Evolutionary conservation across 306 rosid species (phyloP), one percentile per base, ranked within the genome.

Genomic region (Cicer judaicum): DNA sequence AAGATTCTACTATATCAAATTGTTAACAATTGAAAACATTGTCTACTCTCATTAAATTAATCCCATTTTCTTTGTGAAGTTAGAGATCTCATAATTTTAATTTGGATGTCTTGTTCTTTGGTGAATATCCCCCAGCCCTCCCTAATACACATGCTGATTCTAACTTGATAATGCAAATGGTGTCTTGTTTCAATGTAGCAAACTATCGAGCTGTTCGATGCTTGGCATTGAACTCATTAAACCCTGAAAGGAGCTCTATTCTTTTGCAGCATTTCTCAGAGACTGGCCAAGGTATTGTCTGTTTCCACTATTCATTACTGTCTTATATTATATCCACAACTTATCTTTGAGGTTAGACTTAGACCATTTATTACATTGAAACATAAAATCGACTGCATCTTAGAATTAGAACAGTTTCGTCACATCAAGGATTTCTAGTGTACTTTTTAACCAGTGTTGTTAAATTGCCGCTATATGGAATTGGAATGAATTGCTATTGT

Each of bases 141-240:
- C 24, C 34, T 29, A 61, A 41, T 75, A 7, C 53, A 66, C 49
- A 2, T 1, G 16, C 64, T 70, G 53, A 53, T 36, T 68, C 63
- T 55, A 19, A 65, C 14, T 62, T 68, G 16, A 59, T 52, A 60
- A 16, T 18, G 10, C 16, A 44, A 52, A 50, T 7, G 40, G 21
- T 57, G 43, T 53, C 76, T 68, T 68, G 52, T 68, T 64, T 65
- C 64, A 40, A 11, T 82, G 83, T 88, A 94, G 98, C 96, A 54
- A 94, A 94, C 80, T 89, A 91, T 84, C 85, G 41, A 87, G 98
- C 98, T 75, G 97, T 94, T 65, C 80, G 85, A 66, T 91, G 96
- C 82, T 90, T 94, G 77, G 89, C 88, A 16, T 73, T 94, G 85
- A 87, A 78, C 66, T 87, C 97, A 60, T 69, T 94, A 87, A 94